phyloP scores from a whole-genome alignment of 495 filamentous ascomycete genomes.

The Penicillium bovifimosum region DNA sequence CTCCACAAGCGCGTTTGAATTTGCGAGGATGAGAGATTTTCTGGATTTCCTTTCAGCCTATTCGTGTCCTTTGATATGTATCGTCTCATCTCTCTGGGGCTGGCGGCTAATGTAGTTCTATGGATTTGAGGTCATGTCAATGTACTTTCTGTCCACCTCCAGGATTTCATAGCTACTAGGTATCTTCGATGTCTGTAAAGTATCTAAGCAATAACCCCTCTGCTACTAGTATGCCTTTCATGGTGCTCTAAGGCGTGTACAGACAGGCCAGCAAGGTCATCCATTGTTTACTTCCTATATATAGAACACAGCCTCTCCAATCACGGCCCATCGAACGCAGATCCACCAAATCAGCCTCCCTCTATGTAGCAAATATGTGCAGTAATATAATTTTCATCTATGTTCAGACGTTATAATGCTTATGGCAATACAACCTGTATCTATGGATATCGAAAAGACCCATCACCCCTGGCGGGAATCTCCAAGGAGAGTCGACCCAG shows the following conservation, averaged over 20 bases:
- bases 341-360: conserved; percentile 2
- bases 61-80: neutral
- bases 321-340: neutral
- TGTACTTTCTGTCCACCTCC: neutral
- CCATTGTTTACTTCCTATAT: conserved; percentile 9
- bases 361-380: neutral
- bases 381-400: neutral
- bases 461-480: conserved; percentile 21
- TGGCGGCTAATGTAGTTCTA: too few relatives aligned
- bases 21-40: too few relatives aligned
- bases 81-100: neutral
- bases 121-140: neutral
- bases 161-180: neutral
- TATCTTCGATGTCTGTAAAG: neutral
- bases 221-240: neutral
- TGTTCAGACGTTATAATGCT: conserved; percentile 1
- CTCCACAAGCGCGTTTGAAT: neutral
- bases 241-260: neutral
- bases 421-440: conserved; percentile 7
- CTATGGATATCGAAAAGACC: conserved; percentile 16
- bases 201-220: too few relatives aligned
- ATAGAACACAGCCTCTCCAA: conserved; percentile 9
- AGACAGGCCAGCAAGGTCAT: neutral
- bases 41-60: neutral
- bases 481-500: conserved; percentile 17